Conservation (phyloP, 306 rosid genomes). For the Lagenaria siceraria region DNA sequence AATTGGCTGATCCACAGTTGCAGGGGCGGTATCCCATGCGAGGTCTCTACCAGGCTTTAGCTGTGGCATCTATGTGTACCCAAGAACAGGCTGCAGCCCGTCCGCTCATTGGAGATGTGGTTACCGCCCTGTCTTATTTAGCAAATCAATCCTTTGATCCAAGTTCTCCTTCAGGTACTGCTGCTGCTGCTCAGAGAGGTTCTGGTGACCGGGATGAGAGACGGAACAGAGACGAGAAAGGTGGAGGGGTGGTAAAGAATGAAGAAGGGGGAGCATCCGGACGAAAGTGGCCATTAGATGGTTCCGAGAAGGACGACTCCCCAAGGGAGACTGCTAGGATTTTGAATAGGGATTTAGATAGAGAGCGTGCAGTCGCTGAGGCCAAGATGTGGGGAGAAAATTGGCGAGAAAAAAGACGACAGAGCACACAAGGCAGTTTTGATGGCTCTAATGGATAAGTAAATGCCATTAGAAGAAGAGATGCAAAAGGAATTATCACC, state of each 20-base stretch:
- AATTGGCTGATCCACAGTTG: constrained; percentile 68
- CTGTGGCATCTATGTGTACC: constrained; percentile 93
- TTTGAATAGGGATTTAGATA: constrained; percentile 54
- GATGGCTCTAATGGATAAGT: constrained; percentile 41
- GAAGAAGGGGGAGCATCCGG: constrained; percentile 79
- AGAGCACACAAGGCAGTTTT: constrained; percentile 52
- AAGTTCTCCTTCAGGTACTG: constrained; percentile 32
- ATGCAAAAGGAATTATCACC: not conserved
- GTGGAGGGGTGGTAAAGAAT: constrained; percentile 46
- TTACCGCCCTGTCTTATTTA: constrained; percentile 76
- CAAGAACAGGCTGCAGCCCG: constrained; percentile 91
- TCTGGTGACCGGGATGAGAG: constrained; percentile 50
- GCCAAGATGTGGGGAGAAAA: constrained; percentile 97
- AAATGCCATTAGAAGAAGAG: not conserved
- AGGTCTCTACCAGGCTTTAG: constrained; percentile 80
- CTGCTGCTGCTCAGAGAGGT: constrained; percentile 28
- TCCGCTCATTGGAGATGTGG: constrained; percentile 84
- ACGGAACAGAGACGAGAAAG: constrained; percentile 51
- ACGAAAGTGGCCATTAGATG: constrained; percentile 65
- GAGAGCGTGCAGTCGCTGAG: constrained; percentile 89
- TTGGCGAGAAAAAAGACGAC: constrained; percentile 71
- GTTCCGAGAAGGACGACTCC: constrained; percentile 78
- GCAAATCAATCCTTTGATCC: constrained; percentile 76
- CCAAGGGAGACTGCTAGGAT: constrained; percentile 68
- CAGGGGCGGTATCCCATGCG: constrained; percentile 85